Percentiles rank a stretch among this genome's conserved stretches.
phyloP scores from a whole-genome alignment of 768 basidiomycete genomes.

The Lanmaoa rubissima region DNA sequence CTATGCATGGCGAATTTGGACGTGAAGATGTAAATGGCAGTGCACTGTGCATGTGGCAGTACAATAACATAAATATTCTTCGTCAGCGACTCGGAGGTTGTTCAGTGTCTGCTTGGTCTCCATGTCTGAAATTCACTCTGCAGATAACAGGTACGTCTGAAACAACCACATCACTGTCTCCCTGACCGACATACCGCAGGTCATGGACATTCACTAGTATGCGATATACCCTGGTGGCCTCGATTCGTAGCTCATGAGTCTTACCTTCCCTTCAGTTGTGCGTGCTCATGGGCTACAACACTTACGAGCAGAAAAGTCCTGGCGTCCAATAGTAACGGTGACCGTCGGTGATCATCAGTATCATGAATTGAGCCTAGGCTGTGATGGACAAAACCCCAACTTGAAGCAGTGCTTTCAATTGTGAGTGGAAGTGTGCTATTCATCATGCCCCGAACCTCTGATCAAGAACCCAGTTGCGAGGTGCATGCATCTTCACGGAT shows the following conservation, averaged over 20 bases:
- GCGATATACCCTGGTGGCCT: neutral
- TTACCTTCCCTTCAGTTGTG: slow-evolving; percentile 29
- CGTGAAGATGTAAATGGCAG: too few species aligned
- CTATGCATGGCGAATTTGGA: too few species aligned
- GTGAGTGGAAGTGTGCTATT: slow-evolving; percentile 37
- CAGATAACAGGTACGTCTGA: neutral
- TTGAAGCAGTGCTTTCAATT: slow-evolving; percentile 50
- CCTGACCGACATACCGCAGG: neutral
- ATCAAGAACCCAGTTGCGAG: slow-evolving; percentile 36
- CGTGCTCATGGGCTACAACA: slow-evolving; percentile 37
- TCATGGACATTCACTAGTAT: slow-evolving; percentile 15
- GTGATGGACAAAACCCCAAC: slow-evolving; percentile 71
- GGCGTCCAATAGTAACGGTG: slow-evolving; percentile 65
- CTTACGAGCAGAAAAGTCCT: slow-evolving; percentile 59
- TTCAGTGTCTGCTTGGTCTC: too few species aligned
- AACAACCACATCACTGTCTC: neutral
- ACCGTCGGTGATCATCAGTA: slow-evolving; percentile 49
- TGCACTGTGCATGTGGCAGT: too few species aligned
- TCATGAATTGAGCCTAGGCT: slow-evolving; percentile 59
- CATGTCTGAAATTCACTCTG: neutral
- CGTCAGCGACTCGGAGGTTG: too few species aligned
- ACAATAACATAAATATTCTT: too few species aligned
- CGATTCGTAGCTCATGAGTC: neutral
- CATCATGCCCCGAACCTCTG: neutral
- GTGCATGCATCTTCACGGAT: slow-evolving; percentile 40